A percentile compares a stretch with the other conserved stretches of the same genome.
phyloP scores from a whole-genome alignment of 1,284 basidiomycete genomes.

The Nidula niveotomentosa region DNA sequence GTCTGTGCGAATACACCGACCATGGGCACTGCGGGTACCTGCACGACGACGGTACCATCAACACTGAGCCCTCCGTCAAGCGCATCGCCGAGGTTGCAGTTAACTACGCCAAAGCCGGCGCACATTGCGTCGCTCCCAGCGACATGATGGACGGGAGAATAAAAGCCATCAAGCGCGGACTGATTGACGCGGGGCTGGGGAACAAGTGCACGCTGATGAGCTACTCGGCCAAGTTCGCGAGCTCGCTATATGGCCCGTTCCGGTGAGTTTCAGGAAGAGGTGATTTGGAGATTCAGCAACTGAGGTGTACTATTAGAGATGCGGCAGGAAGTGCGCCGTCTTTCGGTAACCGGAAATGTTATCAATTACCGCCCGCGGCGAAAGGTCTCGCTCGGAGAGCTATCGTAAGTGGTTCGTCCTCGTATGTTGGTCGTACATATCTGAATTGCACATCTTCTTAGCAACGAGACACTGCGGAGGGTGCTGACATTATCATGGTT shows the following conservation, averaged over 20 bases:
- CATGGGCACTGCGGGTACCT: conserved; percentile 97
- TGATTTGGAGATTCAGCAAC: not conserved
- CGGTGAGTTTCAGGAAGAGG: conserved; percentile 47
- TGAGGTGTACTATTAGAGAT: conserved; percentile 56
- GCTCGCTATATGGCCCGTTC: conserved; percentile 97
- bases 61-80: conserved; percentile 74
- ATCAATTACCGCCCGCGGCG: conserved; percentile 90
- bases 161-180: conserved; percentile 82
- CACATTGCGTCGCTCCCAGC: conserved; percentile 97
- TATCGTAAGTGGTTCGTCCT: conserved; percentile 59
- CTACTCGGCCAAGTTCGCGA: conserved; percentile 99
- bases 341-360: conserved; percentile 96
- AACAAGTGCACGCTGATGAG: conserved; percentile 94
- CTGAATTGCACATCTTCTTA: conserved; percentile 27
- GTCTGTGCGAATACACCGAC: conserved; percentile 99
- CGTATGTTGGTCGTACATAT: not conserved
- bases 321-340: conserved; percentile 94
- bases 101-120: conserved; percentile 91
- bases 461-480: conserved; percentile 90
- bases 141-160: conserved; percentile 99
- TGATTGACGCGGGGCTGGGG: conserved; percentile 82
- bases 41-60: conserved; percentile 70
- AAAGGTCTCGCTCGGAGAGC: conserved; percentile 93
- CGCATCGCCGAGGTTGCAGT: conserved; percentile 94
- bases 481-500: conserved; percentile 99